Conservation (phyloP, 148 eudicot species). For the Rhododendron henanense region DNA sequence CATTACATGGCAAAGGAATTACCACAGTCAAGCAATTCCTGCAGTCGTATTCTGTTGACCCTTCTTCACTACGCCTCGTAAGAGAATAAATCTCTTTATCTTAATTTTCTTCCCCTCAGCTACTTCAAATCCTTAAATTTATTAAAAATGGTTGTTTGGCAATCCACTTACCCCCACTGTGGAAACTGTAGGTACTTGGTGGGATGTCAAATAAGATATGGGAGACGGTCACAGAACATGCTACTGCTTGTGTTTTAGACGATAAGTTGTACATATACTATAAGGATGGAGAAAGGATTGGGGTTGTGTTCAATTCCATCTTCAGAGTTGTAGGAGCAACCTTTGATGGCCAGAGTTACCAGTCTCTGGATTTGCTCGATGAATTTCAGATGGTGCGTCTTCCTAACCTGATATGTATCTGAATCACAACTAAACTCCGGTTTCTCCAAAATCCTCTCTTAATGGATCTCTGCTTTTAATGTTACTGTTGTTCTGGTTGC, state of each 20-base stretch:
- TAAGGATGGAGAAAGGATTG: conserved; percentile 21
- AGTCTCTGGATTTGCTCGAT: conserved; percentile 25
- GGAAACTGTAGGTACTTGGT: conserved; percentile 33
- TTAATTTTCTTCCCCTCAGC: neutral
- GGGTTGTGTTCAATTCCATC: conserved; percentile 41
- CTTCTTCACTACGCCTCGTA: conserved; percentile 45
- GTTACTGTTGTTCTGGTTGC: neutral
- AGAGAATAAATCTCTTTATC: conserved; percentile 16
- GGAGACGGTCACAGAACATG: conserved; percentile 43
- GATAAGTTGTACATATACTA: conserved; percentile 24
- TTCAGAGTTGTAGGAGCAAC: conserved; percentile 34
- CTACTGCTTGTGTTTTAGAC: conserved; percentile 41
- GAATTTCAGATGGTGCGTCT: conserved; percentile 39
- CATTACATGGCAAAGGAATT: conserved; percentile 40
- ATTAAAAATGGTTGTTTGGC: neutral
- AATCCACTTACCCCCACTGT: neutral
- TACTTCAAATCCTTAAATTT: neutral
- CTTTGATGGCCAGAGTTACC: conserved; percentile 38
- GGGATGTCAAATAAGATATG: conserved; percentile 38
- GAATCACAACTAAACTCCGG: neutral
- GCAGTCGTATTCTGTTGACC: conserved; percentile 31
- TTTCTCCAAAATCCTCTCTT: neutral
- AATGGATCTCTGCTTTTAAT: neutral
- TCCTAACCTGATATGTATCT: neutral
- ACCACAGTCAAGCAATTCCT: conserved; percentile 55